Percentiles rank a stretch among this genome's conserved stretches.
These are phyloP conservation scores for Talinum fruticosum DNA, from an alignment of 148 eudicot genomes.

Conservation along the genomic window DNA sequence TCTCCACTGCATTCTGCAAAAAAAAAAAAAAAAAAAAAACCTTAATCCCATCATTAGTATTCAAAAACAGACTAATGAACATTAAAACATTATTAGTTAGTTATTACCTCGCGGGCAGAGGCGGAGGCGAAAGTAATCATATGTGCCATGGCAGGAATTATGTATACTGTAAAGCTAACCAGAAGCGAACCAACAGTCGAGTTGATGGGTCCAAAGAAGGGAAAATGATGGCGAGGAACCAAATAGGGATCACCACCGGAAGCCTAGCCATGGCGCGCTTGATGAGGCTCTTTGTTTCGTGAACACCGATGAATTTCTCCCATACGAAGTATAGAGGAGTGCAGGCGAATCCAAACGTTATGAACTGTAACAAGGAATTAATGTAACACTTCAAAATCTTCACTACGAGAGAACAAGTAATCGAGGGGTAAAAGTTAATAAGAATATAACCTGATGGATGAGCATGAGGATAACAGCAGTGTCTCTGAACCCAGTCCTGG, in stretches of 20 bases:
- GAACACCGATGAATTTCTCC: constrained; percentile 71
- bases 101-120: constrained; percentile 55
- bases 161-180: constrained; percentile 86
- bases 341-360: constrained; percentile 88
- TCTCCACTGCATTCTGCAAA: constrained; percentile 71
- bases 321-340: constrained; percentile 83
- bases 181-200: constrained; percentile 76
- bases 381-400: not conserved
- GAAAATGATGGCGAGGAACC: constrained; percentile 79
- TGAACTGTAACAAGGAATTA: constrained; percentile 42
- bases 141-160: constrained; percentile 74
- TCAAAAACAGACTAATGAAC: not conserved
- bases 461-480: constrained; percentile 74
- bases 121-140: constrained; percentile 63
- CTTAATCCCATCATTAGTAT: not conserved
- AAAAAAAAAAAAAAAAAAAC: not conserved
- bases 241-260: constrained; percentile 77
- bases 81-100: not conserved
- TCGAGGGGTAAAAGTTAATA: too few relatives aligned
- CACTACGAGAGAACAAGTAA: too few relatives aligned
- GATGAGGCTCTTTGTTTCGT: constrained; percentile 56
- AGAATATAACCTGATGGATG: constrained; percentile 55
- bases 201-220: constrained; percentile 94
- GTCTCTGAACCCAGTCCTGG: constrained; percentile 58
- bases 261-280: constrained; percentile 62